Evolutionary conservation across 768 basidiomycete species (phyloP).

Genomic region (Leucocoprinus birnbaumii): DNA sequence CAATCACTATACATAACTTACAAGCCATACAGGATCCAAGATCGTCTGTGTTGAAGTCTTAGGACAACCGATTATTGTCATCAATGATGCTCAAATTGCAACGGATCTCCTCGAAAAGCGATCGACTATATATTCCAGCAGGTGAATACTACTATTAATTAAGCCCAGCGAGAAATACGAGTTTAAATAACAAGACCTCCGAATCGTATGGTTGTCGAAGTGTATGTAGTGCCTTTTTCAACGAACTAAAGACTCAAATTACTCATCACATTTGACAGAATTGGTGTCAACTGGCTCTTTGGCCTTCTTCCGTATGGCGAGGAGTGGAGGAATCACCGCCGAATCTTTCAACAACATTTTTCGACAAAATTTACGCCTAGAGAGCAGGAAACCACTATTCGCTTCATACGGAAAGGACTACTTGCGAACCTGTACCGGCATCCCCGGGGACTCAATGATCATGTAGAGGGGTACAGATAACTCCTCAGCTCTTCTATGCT

Average conservation of each 20-base stretch:
- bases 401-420: not conserved
- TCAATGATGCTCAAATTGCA: constrained; percentile 40
- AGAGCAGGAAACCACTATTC: not conserved
- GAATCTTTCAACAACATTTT: constrained; percentile 24
- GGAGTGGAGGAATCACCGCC: constrained; percentile 21
- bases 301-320: constrained; percentile 21
- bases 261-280: too few species aligned
- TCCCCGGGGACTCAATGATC: not conserved
- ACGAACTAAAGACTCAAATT: too few species aligned
- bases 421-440: not conserved
- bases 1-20: not conserved
- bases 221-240: too few species aligned
- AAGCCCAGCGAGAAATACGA: too few species aligned
- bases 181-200: too few species aligned
- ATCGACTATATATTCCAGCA: constrained; percentile 53
- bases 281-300: not conserved
- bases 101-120: constrained; percentile 56
- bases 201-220: too few species aligned
- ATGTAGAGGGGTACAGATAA: not conserved
- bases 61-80: constrained; percentile 36
- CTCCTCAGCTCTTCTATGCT: not conserved
- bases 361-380: not conserved
- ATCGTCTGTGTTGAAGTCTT: constrained; percentile 52
- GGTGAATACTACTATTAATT: constrained; percentile 15
- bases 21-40: constrained; percentile 23